A percentile compares a stretch with the other conserved stretches of the same genome.
These are phyloP conservation scores for Penicillium decumbens DNA, from an alignment of 2,329 filamentous ascomycete species.

Conservation along the genomic window DNA sequence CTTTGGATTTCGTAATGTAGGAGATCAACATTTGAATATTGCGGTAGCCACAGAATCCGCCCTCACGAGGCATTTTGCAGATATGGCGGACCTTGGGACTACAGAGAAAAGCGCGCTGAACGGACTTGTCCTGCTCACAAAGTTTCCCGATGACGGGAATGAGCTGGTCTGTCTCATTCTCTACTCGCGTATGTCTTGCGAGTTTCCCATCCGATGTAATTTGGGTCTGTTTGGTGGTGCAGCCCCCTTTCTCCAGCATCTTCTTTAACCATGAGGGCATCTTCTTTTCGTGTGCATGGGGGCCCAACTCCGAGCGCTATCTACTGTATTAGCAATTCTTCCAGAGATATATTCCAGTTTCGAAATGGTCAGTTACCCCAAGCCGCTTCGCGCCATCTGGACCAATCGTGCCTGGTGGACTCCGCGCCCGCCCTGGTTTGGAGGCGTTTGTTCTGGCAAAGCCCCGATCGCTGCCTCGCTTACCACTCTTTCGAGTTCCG, in stretches of 20 bases:
- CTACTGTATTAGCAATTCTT: conserved; percentile 13
- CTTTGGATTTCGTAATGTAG: conserved; percentile 61
- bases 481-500: conserved; percentile 9
- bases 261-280: conserved; percentile 68
- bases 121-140: conserved; percentile 59
- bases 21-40: conserved; percentile 91
- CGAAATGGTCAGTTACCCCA: conserved; percentile 23
- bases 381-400: conserved; percentile 26
- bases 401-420: conserved; percentile 11
- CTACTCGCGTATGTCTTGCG: conserved; percentile 40
- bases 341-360: background rate
- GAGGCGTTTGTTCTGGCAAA: conserved; percentile 9
- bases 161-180: conserved; percentile 51
- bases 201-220: conserved; percentile 44
- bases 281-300: conserved; percentile 65
- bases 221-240: conserved; percentile 52
- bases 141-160: conserved; percentile 60
- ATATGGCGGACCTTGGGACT: conserved; percentile 71
- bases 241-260: conserved; percentile 58
- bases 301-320: conserved; percentile 61
- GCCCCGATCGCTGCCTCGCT: conserved; percentile 13
- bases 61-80: conserved; percentile 75
- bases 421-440: conserved; percentile 14
- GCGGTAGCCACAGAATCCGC: conserved; percentile 89
- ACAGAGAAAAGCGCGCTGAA: conserved; percentile 73